Percentiles rank a stretch among this genome's conserved stretches.
Evolutionary conservation across 352 stramenopile species (phyloP).

Genomic region (Phytophthora pinifolia): DNA sequence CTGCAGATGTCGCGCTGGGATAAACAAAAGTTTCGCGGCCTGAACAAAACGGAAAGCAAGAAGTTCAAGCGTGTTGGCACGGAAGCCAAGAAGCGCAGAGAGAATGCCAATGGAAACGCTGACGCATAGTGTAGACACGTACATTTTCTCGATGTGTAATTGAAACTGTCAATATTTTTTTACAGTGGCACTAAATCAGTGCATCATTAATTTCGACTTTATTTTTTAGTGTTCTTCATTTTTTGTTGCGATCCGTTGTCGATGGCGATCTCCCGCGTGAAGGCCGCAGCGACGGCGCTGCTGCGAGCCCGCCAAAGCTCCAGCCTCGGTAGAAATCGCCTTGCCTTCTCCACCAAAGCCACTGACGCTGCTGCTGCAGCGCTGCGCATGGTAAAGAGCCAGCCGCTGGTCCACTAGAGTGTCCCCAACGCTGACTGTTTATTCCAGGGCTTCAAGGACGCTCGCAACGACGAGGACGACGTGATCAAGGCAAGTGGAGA

Average conservation of each 20-base stretch:
- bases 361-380: slow-evolving; percentile 70
- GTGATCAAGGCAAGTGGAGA: slow-evolving; percentile 9
- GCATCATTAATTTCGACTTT: no score
- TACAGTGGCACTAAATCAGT: no score
- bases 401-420: neutral
- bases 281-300: slow-evolving; percentile 35
- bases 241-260: slow-evolving; percentile 27
- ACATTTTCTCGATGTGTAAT: neutral
- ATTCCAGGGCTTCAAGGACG: slow-evolving; percentile 56
- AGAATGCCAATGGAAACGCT: slow-evolving; percentile 19
- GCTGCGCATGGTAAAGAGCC: slow-evolving; percentile 56
- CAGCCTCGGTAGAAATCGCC: slow-evolving; percentile 12
- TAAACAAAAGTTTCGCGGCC: slow-evolving; percentile 73
- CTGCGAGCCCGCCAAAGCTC: slow-evolving; percentile 24
- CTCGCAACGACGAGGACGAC: slow-evolving; percentile 38
- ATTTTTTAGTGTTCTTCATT: neutral
- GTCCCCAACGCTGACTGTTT: slow-evolving; percentile 20
- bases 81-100: slow-evolving; percentile 49
- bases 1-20: slow-evolving; percentile 63
- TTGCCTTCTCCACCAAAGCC: slow-evolving; percentile 62
- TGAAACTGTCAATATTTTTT: no score
- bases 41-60: slow-evolving; percentile 81
- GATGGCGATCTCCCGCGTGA: slow-evolving; percentile 46
- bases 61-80: slow-evolving; percentile 75
- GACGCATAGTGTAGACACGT: slow-evolving; percentile 20